Percentiles rank a stretch among this genome's conserved stretches.
Evolutionary conservation across 805 yeast genomes (phyloP).

Genomic region (Vanderwaltozyma yarrowii): DNA sequence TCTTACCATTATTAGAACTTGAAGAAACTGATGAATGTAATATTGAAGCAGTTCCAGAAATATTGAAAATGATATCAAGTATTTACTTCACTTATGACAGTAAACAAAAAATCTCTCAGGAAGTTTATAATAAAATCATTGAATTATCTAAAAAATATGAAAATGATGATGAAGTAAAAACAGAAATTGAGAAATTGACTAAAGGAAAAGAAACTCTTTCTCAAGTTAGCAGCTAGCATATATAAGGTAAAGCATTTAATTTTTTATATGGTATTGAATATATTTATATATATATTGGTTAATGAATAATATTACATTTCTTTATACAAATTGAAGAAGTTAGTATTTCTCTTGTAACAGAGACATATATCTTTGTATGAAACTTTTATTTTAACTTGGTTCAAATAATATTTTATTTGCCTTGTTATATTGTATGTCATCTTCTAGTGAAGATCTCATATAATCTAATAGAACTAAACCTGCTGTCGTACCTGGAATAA

Average conservation of each 20-base stretch:
- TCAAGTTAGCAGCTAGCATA: too few relatives aligned
- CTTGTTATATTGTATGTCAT: neutral
- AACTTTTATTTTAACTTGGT: too few relatives aligned
- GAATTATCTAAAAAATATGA: neutral
- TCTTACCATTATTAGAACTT: constrained; percentile 44
- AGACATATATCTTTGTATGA: too few relatives aligned
- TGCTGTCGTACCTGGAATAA: constrained; percentile 81
- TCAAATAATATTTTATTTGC: too few relatives aligned
- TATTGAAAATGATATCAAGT: neutral
- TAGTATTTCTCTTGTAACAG: too few relatives aligned
- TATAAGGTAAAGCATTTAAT: too few relatives aligned
- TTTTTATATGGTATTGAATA: too few relatives aligned
- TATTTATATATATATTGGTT: too few relatives aligned
- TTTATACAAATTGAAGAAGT: too few relatives aligned
- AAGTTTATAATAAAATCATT: neutral
- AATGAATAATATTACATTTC: too few relatives aligned
- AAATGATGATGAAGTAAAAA: neutral
- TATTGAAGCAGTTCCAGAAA: constrained; percentile 26
- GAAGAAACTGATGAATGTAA: neutral
- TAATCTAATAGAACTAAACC: constrained; percentile 81
- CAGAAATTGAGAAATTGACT: neutral
- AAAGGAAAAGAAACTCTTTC: neutral
- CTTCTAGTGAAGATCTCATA: constrained; percentile 39
- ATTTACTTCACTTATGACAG: neutral
- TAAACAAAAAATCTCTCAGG: constrained; percentile 27